phyloP scores from a whole-genome alignment of 2,329 filamentous ascomycete species.

The Trematosphaeria pertusa region DNA sequence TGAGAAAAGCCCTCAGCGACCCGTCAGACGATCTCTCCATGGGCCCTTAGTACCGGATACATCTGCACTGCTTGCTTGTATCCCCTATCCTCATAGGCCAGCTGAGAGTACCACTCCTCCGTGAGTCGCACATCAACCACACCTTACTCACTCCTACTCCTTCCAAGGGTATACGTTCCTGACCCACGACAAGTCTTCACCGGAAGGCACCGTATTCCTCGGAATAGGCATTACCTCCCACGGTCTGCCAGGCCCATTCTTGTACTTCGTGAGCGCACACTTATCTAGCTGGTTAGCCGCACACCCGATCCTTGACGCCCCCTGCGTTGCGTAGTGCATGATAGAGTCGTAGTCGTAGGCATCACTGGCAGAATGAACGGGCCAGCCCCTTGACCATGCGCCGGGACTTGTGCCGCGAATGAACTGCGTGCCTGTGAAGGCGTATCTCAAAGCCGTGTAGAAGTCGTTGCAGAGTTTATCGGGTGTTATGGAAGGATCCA shows the following conservation, averaged over 20 bases:
- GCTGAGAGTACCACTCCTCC: too few species aligned
- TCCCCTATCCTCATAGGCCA: too few species aligned
- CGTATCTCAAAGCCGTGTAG: neutral
- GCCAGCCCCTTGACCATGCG: neutral
- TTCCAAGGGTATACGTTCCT: neutral
- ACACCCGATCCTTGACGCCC: neutral
- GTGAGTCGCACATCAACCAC: too few species aligned
- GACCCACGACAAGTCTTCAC: neutral
- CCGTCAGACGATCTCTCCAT: too few species aligned
- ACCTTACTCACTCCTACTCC: neutral
- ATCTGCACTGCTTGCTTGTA: too few species aligned
- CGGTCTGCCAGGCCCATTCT: neutral
- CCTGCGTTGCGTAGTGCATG: neutral
- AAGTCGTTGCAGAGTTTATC: neutral
- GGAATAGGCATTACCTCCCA: neutral
- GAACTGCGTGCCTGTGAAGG: neutral
- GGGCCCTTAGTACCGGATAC: too few species aligned
- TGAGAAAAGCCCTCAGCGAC: too few species aligned
- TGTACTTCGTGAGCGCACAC: neutral
- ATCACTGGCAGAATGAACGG: neutral
- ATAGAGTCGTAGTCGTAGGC: neutral
- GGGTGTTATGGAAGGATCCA: neutral
- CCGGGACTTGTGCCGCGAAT: neutral
- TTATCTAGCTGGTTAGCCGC: neutral
- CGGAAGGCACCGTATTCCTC: neutral